A percentile compares a stretch with the other conserved stretches of the same genome.
These are phyloP conservation scores for Dianthus caryophyllus DNA, from an alignment of 148 eudicot genomes.

Conservation along the genomic window DNA sequence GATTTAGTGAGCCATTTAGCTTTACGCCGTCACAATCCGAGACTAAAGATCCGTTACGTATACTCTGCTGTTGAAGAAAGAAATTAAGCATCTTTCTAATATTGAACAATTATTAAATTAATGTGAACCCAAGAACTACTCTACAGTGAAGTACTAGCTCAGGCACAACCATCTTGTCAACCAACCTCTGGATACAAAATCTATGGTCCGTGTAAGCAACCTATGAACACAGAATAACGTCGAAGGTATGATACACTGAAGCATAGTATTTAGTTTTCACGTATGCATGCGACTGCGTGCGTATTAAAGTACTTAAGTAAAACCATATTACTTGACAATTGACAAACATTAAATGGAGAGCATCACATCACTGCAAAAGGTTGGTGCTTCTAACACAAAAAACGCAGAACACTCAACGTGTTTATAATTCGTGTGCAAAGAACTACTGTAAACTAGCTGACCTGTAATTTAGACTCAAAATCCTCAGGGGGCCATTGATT, in stretches of 20 bases:
- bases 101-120: background rate
- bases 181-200: background rate
- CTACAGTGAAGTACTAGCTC: background rate
- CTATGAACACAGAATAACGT: background rate
- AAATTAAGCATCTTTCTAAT: no score
- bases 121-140: background rate
- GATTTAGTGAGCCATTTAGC: no score
- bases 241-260: background rate
- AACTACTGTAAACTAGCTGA: conserved; percentile 16
- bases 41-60: no score
- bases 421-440: background rate
- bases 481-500: conserved; percentile 91
- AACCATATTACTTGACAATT: background rate
- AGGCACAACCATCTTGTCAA: background rate
- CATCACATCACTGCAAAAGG: background rate
- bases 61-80: no score
- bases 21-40: no score
- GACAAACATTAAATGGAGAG: background rate
- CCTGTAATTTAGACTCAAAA: conserved; percentile 92
- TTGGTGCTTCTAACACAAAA: background rate
- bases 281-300: background rate
- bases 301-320: background rate
- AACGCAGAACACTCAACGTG: background rate
- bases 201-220: no score
- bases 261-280: conserved; percentile 1